These are phyloP conservation scores for Fraxinus angustifolia DNA, from an alignment of 305 asterid genomes.

Conservation along the genomic window DNA sequence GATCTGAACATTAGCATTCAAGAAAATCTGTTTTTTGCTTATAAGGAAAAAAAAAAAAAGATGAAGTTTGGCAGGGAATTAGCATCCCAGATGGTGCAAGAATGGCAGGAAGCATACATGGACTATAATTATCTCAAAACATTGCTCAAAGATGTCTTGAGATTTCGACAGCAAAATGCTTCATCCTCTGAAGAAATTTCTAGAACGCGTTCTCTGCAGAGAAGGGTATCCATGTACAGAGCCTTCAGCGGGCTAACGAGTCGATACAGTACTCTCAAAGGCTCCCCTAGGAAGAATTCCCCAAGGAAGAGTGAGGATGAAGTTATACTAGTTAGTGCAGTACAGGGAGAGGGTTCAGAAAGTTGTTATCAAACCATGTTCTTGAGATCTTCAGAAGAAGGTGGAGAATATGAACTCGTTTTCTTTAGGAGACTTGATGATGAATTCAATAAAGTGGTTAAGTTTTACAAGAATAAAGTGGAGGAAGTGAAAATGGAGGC, in stretches of 20 bases:
- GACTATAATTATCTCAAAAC: constrained; percentile 54
- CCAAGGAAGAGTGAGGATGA: constrained; percentile 55
- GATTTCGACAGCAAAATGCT: constrained; percentile 28
- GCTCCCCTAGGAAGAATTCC: constrained; percentile 29
- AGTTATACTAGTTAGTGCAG: constrained; percentile 54
- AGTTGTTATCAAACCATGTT: constrained; percentile 59
- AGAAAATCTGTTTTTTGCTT: background rate
- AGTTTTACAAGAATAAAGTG: constrained; percentile 56
- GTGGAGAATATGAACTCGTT: constrained; percentile 58
- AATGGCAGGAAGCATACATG: constrained; percentile 80
- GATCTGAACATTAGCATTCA: background rate
- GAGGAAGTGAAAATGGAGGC: constrained; percentile 52
- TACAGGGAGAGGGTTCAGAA: constrained; percentile 33
- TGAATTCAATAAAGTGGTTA: constrained; percentile 67
- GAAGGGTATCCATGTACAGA: constrained; percentile 68
- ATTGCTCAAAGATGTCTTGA: constrained; percentile 42
- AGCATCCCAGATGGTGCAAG: constrained; percentile 75
- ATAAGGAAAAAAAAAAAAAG: constrained; percentile 1
- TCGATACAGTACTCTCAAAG: constrained; percentile 16
- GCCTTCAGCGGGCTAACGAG: constrained; percentile 70
- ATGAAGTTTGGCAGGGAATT: constrained; percentile 90
- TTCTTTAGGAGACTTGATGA: constrained; percentile 59
- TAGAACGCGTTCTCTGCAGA: constrained; percentile 32
- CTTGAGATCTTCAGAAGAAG: constrained; percentile 53
- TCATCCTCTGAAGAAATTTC: constrained; percentile 20